Conservation (phyloP, 441 rosid genomes). For the Mallotus japonicus region DNA sequence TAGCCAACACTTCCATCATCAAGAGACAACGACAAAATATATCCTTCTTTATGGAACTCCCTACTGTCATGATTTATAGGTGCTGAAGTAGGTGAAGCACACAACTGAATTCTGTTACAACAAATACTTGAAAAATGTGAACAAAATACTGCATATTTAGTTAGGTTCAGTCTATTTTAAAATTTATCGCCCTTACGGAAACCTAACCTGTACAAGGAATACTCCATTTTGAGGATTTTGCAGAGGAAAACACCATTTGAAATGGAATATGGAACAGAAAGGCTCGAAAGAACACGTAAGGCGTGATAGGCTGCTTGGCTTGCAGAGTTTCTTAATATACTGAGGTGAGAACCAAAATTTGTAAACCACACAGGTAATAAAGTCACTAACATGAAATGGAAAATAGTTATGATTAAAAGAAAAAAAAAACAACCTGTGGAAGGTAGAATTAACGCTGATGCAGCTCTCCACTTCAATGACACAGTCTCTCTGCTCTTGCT, state of each 20-base stretch:
- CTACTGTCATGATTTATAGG: conserved; percentile 29
- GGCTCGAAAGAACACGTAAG: conserved; percentile 42
- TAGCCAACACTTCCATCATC: conserved; percentile 83
- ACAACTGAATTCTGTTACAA: conserved; percentile 59
- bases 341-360: conserved; percentile 34
- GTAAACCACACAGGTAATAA: conserved; percentile 29
- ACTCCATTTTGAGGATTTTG: conserved; percentile 57
- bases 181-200: conserved; percentile 14
- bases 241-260: conserved; percentile 32
- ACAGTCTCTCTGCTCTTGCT: conserved; percentile 49
- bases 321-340: conserved; percentile 62
- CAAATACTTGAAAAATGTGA: conserved; percentile 17
- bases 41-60: conserved; percentile 69
- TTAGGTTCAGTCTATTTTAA: conserved; percentile 6
- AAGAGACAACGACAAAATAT: conserved; percentile 68
- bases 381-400: not conserved
- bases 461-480: conserved; percentile 88
- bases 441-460: conserved; percentile 63
- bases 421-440: conserved; percentile 65
- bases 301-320: conserved; percentile 60
- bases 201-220: conserved; percentile 70
- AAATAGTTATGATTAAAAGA: not conserved
- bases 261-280: conserved; percentile 37
- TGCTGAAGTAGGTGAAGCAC: conserved; percentile 68
- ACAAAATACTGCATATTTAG: not conserved